A percentile compares a stretch with the other conserved stretches of the same genome.
These are phyloP conservation scores for Kitagawia praeruptora DNA, from an alignment of 129 eudicot species.

Conservation along the genomic window DNA sequence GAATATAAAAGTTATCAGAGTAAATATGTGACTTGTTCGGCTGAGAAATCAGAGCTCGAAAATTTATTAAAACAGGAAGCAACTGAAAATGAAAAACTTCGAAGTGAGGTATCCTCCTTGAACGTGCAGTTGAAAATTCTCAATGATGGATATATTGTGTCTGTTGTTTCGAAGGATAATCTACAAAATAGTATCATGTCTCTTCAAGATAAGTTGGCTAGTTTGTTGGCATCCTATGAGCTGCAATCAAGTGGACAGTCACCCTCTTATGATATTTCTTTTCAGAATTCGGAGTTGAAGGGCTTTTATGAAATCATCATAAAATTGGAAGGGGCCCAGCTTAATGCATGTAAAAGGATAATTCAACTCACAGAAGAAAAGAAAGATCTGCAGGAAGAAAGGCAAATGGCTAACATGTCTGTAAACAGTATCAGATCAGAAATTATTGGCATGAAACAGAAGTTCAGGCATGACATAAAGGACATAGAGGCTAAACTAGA, in stretches of 20 bases:
- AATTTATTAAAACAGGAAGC: constrained; percentile 28
- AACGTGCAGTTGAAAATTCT: constrained; percentile 38
- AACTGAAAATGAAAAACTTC: constrained; percentile 36
- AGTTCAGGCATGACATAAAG: constrained; percentile 36
- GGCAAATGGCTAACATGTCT: constrained; percentile 27
- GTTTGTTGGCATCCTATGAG: constrained; percentile 28
- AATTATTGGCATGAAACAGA: constrained; percentile 41
- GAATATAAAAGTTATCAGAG: constrained; percentile 39
- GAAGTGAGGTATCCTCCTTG: constrained; percentile 25
- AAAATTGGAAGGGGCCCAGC: constrained; percentile 41
- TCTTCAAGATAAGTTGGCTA: constrained; percentile 36
- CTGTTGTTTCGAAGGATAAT: constrained; percentile 25
- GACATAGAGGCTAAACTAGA: constrained; percentile 42
- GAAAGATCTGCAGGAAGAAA: constrained; percentile 33
- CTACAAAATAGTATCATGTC: constrained; percentile 27
- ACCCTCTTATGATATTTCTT: neutral
- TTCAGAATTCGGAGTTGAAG: constrained; percentile 13
- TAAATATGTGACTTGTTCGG: constrained; percentile 45
- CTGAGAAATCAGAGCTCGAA: constrained; percentile 50
- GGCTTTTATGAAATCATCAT: constrained; percentile 17
- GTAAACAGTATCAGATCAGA: constrained; percentile 34
- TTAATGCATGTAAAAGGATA: constrained; percentile 18
- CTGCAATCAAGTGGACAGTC: constrained; percentile 16
- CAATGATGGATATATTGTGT: constrained; percentile 18
- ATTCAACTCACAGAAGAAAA: constrained; percentile 39